These are phyloP conservation scores for Leccinum disarticulatum DNA, from an alignment of 768 basidiomycete species.

Conservation along the genomic window DNA sequence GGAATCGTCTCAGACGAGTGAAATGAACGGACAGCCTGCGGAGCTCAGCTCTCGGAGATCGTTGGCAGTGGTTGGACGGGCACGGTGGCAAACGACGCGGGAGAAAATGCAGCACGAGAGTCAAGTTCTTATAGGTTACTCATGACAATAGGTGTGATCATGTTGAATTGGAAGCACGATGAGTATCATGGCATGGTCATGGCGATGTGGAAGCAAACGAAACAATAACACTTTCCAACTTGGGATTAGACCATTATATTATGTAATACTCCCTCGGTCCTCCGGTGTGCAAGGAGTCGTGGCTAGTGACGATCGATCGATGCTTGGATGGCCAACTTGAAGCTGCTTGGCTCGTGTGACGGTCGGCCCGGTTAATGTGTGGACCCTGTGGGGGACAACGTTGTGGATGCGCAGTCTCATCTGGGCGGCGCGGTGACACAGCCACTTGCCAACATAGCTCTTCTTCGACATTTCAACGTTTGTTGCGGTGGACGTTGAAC, in stretches of 20 bases:
- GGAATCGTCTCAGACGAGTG: conserved; percentile 26
- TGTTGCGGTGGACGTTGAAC: conserved; percentile 1
- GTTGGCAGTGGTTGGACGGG: conserved; percentile 6
- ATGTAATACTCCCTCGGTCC: not conserved
- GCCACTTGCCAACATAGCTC: conserved; percentile 3
- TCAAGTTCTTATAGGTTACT: conserved; percentile 19
- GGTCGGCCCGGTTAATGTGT: not conserved
- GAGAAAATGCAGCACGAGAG: not conserved
- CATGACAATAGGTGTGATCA: conserved; percentile 14
- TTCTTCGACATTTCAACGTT: not conserved
- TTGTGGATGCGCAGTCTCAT: not conserved
- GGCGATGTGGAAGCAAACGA: not conserved
- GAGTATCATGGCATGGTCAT: conserved; percentile 3
- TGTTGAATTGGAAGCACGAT: not conserved
- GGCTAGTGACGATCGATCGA: too few species aligned
- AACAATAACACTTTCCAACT: conserved; percentile 27
- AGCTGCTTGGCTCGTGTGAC: not conserved
- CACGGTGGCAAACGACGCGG: conserved; percentile 1
- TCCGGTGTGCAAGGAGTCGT: too few species aligned
- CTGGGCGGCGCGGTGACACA: conserved; percentile 3
- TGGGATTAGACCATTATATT: conserved; percentile 10
- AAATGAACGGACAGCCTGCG: conserved; percentile 26
- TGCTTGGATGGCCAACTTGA: too few species aligned
- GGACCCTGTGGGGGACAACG: not conserved
- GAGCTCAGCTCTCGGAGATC: conserved; percentile 23